Evolutionary conservation across 139 green algal species (phyloP), one percentile per base, ranked within the genome.

Genomic region (Pleodorina starrii): DNA sequence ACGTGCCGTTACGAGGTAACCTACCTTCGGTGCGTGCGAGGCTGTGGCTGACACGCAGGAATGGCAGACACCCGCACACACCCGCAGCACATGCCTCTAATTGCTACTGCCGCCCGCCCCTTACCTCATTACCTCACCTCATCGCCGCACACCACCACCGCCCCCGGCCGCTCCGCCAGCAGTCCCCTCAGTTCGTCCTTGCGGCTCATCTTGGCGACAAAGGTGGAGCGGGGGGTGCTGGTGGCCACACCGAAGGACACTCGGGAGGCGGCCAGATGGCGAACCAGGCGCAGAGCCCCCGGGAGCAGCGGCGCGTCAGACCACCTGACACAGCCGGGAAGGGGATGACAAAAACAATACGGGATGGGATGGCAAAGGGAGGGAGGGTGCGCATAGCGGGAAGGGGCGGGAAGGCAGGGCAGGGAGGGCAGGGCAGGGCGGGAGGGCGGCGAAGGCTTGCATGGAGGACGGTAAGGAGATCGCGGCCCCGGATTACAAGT

Each of bases 181-280:
- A 92, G 42, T 27, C 73, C 84, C 85, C 81, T 42, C 77, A 96
- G 79, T 68, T 94, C 88, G 0, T 81, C 44, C 79, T 94, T 92
- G 10, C 81, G 54, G 0, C 84, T 66, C 66, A 96, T 89, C 91
- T 98, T 98, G 63, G 85, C 76, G 4, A 77, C 57, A 63, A 96
- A 94, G 1, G 92, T 96, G 46, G 89, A 84, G 0, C 94, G 86
- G 9, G 91, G 86, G 21, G 94, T 97, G 91, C 82, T 95, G 60
- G 97, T 98, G 46, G 97, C 97, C 5, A 99, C 81, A 0, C 92
- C 97, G 36, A 97, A 88, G 25, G 93, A 92, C 6, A 98, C 77
- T 29, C 84, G 75, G 23, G 91, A 48, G 14, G 23, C 68, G 25
- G 78, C 23, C 29, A 99, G 91, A 91, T 99, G 95, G 25, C 91